Evolutionary conservation across 2,329 filamentous ascomycete genomes (phyloP).

Genomic region (Aspergillus sp.): DNA sequence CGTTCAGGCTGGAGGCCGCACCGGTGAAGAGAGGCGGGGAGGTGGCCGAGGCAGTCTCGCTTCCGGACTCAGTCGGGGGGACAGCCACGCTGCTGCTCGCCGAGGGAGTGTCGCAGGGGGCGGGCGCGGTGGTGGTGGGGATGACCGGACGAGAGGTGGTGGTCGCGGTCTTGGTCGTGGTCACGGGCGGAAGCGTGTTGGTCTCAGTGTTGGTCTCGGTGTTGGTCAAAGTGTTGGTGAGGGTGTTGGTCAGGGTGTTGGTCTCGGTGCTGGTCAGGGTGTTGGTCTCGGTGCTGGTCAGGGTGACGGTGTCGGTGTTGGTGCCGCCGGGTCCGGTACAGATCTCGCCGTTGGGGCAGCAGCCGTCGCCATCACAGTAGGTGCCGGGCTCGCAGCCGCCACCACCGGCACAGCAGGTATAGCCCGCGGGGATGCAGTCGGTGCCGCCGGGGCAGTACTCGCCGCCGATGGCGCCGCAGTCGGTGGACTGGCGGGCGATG

Average conservation of each 20-base stretch:
- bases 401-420: conserved; percentile 2
- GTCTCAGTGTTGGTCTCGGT: no score
- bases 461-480: not conserved
- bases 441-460: not conserved
- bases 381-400: conserved; percentile 3
- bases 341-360: conserved; percentile 7
- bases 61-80: not conserved
- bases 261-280: not conserved
- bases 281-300: conserved; percentile 2
- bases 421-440: conserved; percentile 2
- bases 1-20: conserved; percentile 1
- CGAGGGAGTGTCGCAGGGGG: no score
- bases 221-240: conserved; percentile 1
- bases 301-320: conserved; percentile 1
- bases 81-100: no score
- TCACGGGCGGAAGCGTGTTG: no score
- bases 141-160: no score
- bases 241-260: no score
- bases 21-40: conserved; percentile 3
- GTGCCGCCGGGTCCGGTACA: conserved; percentile 2
- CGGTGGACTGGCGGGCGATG: not conserved
- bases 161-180: no score
- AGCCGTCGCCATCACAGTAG: conserved; percentile 4
- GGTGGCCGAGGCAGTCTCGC: not conserved
- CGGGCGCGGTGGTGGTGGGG: no score